Conservation (phyloP, 805 yeast species). For the Saccharomycopsis capsularis region DNA sequence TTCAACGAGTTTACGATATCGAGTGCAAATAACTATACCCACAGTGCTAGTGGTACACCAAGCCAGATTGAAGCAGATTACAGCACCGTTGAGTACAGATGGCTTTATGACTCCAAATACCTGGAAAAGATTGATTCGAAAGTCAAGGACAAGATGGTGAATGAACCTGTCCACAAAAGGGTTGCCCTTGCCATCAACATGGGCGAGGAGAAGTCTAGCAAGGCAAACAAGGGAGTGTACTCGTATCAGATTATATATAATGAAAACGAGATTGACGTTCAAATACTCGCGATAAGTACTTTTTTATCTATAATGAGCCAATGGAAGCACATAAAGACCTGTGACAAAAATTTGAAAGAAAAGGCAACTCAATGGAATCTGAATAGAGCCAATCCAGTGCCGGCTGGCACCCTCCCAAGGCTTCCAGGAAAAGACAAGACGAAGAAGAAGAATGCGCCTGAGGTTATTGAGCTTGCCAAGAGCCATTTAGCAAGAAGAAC, state of each 20-base stretch:
- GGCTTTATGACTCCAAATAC: conserved; percentile 16
- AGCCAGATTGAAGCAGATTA: neutral
- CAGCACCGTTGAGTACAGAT: conserved; percentile 4
- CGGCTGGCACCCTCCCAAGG: neutral
- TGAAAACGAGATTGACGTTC: conserved; percentile 6
- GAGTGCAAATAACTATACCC: neutral
- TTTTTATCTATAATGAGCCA: conserved; percentile 16
- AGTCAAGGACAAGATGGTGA: neutral
- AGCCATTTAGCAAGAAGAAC: too few relatives aligned
- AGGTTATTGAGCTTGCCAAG: too few relatives aligned
- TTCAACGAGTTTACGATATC: conserved; percentile 3
- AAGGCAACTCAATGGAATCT: conserved; percentile 12
- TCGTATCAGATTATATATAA: conserved; percentile 17
- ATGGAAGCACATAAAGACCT: conserved; percentile 11
- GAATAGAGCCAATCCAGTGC: neutral
- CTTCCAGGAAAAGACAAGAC: neutral
- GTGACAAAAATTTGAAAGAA: conserved; percentile 2
- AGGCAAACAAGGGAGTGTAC: neutral
- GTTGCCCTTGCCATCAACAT: conserved; percentile 19
- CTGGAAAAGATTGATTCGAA: conserved; percentile 10
- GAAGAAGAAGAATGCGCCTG: too few relatives aligned
- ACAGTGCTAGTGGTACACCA: too few relatives aligned
- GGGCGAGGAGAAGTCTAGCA: neutral
- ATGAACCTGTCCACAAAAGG: conserved; percentile 6
- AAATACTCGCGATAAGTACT: conserved; percentile 3